phyloP scores from a whole-genome alignment of 2,329 filamentous ascomycete genomes.

The Orbilia quercus region DNA sequence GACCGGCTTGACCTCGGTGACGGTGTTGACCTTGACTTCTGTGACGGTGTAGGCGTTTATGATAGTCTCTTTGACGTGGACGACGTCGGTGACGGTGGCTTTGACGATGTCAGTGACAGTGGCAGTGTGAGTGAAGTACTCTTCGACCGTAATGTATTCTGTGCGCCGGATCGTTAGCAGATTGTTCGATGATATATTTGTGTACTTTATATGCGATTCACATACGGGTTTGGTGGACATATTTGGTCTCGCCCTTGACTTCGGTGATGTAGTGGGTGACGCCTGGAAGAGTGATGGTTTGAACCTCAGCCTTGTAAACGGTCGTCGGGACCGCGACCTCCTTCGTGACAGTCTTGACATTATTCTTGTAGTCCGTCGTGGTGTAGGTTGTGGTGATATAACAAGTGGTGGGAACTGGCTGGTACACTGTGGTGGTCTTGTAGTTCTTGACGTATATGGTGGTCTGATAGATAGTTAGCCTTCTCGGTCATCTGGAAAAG shows the following conservation, averaged over 20 bases:
- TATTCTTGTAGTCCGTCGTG: slow-evolving; percentile 33
- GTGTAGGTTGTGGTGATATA: slow-evolving; percentile 42
- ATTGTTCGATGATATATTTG: too few relatives aligned
- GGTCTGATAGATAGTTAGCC: slow-evolving; percentile 14
- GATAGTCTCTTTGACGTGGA: slow-evolving; percentile 17
- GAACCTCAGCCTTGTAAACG: slow-evolving; percentile 25
- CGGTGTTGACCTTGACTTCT: slow-evolving; percentile 20
- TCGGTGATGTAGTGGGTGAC: slow-evolving; percentile 46
- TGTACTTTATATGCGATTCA: too few relatives aligned
- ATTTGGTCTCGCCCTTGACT: slow-evolving; percentile 44
- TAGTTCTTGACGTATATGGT: slow-evolving; percentile 46
- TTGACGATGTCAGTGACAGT: slow-evolving; percentile 4
- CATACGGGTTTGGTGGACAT: slow-evolving; percentile 42
- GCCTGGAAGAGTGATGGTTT: slow-evolving; percentile 49
- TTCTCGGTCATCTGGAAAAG: not conserved
- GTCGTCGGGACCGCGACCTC: slow-evolving; percentile 36
- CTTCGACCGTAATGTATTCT: slow-evolving; percentile 41
- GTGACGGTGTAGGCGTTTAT: slow-evolving; percentile 33
- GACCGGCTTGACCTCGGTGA: slow-evolving; percentile 26
- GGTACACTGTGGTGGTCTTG: slow-evolving; percentile 38
- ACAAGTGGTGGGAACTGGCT: slow-evolving; percentile 35
- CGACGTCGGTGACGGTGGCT: slow-evolving; percentile 22
- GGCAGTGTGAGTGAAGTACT: slow-evolving; percentile 19
- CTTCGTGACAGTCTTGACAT: slow-evolving; percentile 33
- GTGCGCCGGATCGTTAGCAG: not conserved